Percentiles rank a stretch among this genome's conserved stretches.
Conservation (phyloP, 805 yeast genomes). For the Yamadazyma laniorum region DNA sequence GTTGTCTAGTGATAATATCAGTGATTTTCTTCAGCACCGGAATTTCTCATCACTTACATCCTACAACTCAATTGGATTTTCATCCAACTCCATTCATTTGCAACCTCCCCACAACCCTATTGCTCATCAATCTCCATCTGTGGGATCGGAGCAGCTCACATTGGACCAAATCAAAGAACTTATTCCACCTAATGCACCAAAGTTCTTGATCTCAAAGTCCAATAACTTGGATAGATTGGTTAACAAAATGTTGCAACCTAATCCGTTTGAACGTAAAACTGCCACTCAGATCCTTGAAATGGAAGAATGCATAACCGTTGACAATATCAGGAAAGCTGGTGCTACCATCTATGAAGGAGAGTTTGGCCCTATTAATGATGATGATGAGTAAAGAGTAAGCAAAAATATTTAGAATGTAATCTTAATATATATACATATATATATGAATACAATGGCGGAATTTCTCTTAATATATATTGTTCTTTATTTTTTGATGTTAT, state of each 20-base stretch:
- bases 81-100: conserved; percentile 8
- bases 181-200: conserved; percentile 86
- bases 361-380: conserved; percentile 63
- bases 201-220: conserved; percentile 59
- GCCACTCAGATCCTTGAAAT: conserved; percentile 67
- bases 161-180: conserved; percentile 25
- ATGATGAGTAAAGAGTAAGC: conserved; percentile 4
- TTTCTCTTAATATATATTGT: too few relatives aligned
- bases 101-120: conserved; percentile 12
- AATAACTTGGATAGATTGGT: conserved; percentile 74
- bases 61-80: conserved; percentile 21
- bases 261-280: conserved; percentile 76
- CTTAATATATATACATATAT: too few relatives aligned
- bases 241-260: conserved; percentile 85
- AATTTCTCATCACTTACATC: conserved; percentile 35
- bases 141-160: conserved; percentile 11
- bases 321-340: conserved; percentile 79
- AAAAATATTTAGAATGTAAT: neutral
- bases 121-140: neutral
- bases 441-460: neutral
- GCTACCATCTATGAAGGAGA: conserved; percentile 96
- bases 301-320: conserved; percentile 76
- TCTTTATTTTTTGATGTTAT: too few relatives aligned
- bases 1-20: conserved; percentile 52
- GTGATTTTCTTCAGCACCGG: conserved; percentile 40